Evolutionary conservation across 129 eudicot species (phyloP), one percentile per base, ranked within the genome.

Genomic region (Saussurea involucrata): DNA sequence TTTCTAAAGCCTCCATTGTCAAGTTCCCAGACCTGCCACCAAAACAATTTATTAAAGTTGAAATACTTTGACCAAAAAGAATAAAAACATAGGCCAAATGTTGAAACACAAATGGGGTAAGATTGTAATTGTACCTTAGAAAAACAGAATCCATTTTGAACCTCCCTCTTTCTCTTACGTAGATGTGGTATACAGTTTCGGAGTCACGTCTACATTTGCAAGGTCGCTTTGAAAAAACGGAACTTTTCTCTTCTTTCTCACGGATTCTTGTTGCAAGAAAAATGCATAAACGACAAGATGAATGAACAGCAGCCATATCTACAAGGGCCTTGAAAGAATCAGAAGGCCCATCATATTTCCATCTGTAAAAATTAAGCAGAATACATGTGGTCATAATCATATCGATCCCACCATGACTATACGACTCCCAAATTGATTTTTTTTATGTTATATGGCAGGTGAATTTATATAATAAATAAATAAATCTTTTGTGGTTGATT

Each of bases 221-320:
- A 71, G 97, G 98, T 31, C 98, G 97, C 73, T 94, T 91, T 11
- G 75, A 42, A 29, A 85, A 79, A 20, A 70, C 74, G 20, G 73
- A 60, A 21, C 66, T 73, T 66, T 76, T 73, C 80, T 94, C 98
- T 66, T 94, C 97, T 27, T 86, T 73, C 74, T 94, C 92, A 22
- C 73, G 96, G 78, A 89, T 89, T 83, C 58, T 86, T 74, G 98
- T 91, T 40, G 98, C 97, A 80, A 94, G 83, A 83, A 78, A 76
- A 68, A 94, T 87, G 85, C 98, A 94, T 68, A 94, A 76, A 21
- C 98, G 97, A 57, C 98, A 94, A 31, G 98, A 94, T 22, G 98
- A 94, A 79, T 94, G 98, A 68, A 94, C 98, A 46, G 98, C 97
- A 65, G 98, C 96, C 98, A 94, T 94, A 78, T 94, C 98, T 79